Conservation (phyloP, 2,329 filamentous ascomycete genomes). For the Paracoccidioides lutzii region DNA sequence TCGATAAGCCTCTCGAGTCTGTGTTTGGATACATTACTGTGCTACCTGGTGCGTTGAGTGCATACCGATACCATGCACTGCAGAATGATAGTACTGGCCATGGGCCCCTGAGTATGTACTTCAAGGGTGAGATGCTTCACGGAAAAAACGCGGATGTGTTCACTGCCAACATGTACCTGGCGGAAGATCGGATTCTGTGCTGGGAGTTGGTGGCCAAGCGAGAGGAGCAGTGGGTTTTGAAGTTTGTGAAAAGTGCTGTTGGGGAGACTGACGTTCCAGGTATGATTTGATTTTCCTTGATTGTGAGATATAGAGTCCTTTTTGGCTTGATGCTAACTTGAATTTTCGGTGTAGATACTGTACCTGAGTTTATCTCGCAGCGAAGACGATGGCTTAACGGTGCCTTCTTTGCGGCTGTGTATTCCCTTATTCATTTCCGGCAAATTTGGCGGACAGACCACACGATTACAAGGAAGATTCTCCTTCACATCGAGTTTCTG, state of each 20-base stretch:
- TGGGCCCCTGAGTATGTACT: constrained; percentile 92
- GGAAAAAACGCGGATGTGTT: constrained; percentile 95
- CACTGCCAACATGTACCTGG: constrained; percentile 97
- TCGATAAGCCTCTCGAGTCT: constrained; percentile 93
- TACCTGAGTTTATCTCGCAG: constrained; percentile 95
- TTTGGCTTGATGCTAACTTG: neutral
- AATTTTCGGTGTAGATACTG: constrained; percentile 48
- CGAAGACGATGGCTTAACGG: constrained; percentile 95
- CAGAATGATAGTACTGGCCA: constrained; percentile 96
- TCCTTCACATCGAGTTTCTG: constrained; percentile 87
- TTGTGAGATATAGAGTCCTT: constrained; percentile 22
- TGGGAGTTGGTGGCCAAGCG: constrained; percentile 96
- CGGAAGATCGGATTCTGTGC: constrained; percentile 96
- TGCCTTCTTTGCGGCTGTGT: constrained; percentile 96
- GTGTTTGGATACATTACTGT: constrained; percentile 98
- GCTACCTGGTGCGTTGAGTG: constrained; percentile 82
- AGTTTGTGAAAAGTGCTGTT: constrained; percentile 92
- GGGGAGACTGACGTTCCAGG: constrained; percentile 96
- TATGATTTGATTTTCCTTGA: constrained; percentile 27
- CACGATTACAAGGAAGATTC: constrained; percentile 71
- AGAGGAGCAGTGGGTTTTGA: constrained; percentile 89
- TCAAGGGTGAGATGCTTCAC: constrained; percentile 95
- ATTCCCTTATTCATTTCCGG: constrained; percentile 86
- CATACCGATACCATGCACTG: constrained; percentile 87
- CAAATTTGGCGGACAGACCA: constrained; percentile 93